phyloP scores from a whole-genome alignment of 2,329 filamentous ascomycete species.

The Cercospora sesami region DNA sequence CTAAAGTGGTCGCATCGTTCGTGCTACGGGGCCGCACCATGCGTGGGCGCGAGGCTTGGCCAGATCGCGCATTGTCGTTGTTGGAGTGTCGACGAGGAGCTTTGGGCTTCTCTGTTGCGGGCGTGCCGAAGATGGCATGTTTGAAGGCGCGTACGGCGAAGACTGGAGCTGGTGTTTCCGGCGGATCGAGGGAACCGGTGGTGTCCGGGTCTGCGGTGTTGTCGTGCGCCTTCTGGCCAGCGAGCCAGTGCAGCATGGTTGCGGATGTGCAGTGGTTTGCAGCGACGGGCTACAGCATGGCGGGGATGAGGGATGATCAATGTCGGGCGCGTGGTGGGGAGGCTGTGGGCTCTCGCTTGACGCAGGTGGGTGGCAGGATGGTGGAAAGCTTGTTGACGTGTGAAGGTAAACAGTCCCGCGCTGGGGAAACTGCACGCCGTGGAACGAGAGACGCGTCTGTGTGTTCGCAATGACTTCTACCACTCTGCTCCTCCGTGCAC shows the following conservation, averaged over 20 bases:
- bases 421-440: not conserved
- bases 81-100: slow-evolving; percentile 36
- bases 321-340: not conserved
- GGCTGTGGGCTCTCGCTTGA: not conserved
- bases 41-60: slow-evolving; percentile 29
- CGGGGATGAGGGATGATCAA: not conserved
- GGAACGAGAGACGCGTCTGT: not conserved
- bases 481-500: not conserved
- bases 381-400: slow-evolving; percentile 2
- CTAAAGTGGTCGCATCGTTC: slow-evolving; percentile 30
- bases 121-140: slow-evolving; percentile 64
- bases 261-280: not conserved
- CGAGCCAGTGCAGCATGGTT: slow-evolving; percentile 40
- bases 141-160: slow-evolving; percentile 69
- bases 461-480: not conserved
- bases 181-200: slow-evolving; percentile 54
- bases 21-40: slow-evolving; percentile 35
- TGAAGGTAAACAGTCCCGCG: not conserved
- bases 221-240: slow-evolving; percentile 35
- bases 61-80: slow-evolving; percentile 30
- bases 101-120: slow-evolving; percentile 49
- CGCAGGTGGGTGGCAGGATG: not conserved
- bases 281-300: slow-evolving; percentile 9
- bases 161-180: slow-evolving; percentile 65
- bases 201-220: slow-evolving; percentile 36